Evolutionary conservation across 768 basidiomycete genomes (phyloP), one percentile per base, ranked within the genome.

Genomic region (Macrolepiota albuminosa): DNA sequence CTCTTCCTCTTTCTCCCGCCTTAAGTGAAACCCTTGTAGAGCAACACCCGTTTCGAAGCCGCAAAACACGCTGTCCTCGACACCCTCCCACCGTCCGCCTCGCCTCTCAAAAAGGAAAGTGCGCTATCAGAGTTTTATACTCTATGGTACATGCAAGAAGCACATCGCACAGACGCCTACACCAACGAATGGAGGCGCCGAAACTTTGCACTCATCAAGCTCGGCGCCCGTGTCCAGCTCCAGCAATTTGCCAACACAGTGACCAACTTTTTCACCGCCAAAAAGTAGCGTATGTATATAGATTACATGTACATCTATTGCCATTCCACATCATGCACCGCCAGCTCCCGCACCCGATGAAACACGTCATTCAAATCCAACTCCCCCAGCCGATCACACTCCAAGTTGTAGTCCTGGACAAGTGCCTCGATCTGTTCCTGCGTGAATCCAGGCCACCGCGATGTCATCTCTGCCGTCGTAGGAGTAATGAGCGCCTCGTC

Each of bases 41-140:
- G 83, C 69, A 94, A 94, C 69, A 76, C 80, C 10, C 86, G 91
- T n/a, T 93, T 92, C 68, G 84, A 90, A 68, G 77, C 80, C 9
- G 89, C 84, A 37, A 89, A 87, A 72, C 72, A 79, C 26, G 78
- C 82, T 10, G 75, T 84, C 24, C 76, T 91, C 13, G 68, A 76
- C 9, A 78, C 83, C 56, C 77, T 90, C 31, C 86, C 87, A 0
- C 68, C 76, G 9, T 71, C 76, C 2, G 74, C 82, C 8, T 75
- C 83, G 0, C 52, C 77, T 0, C 75, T 83, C 46, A 82, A 83
- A 67, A 85, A 80, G 66, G 90, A 93, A 69, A 72, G 74, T n/a
- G 85, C 86, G 0, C 76, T 93, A 29, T 86, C 89, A 18, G 80
- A 81, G 45, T 92, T 93, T 72, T 90, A 89, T 74, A 76, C 73